Evolutionary conservation across 2,329 filamentous ascomycete species (phyloP), one percentile per base, ranked within the genome.

Genomic region (Fusarium sarcochroum): DNA sequence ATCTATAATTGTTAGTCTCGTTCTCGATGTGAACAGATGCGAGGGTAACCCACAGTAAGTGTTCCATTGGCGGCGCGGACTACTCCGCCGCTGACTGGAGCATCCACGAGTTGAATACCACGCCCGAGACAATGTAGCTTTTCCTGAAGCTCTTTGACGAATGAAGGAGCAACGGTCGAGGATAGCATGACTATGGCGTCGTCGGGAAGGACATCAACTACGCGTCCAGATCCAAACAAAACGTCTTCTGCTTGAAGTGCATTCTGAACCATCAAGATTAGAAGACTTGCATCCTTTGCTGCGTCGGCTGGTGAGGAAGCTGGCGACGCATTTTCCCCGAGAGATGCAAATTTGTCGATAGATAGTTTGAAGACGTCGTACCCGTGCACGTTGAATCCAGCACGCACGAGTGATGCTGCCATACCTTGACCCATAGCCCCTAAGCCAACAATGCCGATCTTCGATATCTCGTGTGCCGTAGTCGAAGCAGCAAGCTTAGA

Each of bases 41-140:
- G 7, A 30, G 10, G 10, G 10, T 13, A 30, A 18, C 50, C 14
- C 14, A 53, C 49, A 13, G 49, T 53, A n/a, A 53, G 49, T n/a
- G 41, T 40, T 23, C 49, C 49, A 17, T 35, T 53, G n/a, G 49
- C 49, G 10, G 49, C 49, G 15, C 49, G 49, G 30, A 30, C 49
- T 20, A 53, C 49, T 23, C 49, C 49, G 9, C 49, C 49, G 15
- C 49, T 53, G 3, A 53, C 49, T 18, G 50, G 50, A 1, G 38
- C 38, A 53, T 53, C 38, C 20, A 53, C 38, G 3, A 53, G 50
- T 3, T 17, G 14, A 1, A 53, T 25, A 5, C 27, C 20, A 2
- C 27, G 21, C 4, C 17, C 38, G 7, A n/a, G 34, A 15, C 15
- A 4, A 35, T 35, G 15, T 7, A 35, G 34, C 34, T n/a, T 35